These are phyloP conservation scores for Pseudohyphozyma bogoriensis DNA, from an alignment of 768 basidiomycete species.

Conservation along the genomic window DNA sequence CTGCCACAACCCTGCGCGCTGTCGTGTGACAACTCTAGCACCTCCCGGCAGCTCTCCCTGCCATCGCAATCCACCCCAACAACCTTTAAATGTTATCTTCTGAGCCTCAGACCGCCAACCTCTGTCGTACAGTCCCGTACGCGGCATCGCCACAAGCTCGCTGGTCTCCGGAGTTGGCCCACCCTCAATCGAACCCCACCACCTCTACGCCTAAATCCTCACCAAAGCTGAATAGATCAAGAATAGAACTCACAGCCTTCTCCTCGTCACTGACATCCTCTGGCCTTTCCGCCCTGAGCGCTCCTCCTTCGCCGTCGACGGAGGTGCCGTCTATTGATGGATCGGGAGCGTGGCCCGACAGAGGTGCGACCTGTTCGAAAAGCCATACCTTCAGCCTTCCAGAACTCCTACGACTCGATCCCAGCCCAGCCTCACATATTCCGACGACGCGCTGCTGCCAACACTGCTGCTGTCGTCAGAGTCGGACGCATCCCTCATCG, in stretches of 20 bases:
- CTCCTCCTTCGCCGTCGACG: constrained; percentile 18
- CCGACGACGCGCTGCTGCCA: neutral
- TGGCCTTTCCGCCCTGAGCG: neutral
- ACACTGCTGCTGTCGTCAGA: neutral
- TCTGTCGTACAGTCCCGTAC: too few species aligned
- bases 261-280: constrained; percentile 19
- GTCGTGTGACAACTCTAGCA: neutral
- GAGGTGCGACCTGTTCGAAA: too few species aligned
- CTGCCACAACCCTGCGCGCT: neutral
- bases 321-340: constrained; percentile 22
- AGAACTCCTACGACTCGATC: too few species aligned
- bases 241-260: constrained; percentile 23
- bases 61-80: neutral
- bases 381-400: too few species aligned
- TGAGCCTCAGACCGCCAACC: neutral
- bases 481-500: neutral
- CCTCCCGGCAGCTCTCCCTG: neutral
- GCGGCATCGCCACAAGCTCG: too few species aligned
- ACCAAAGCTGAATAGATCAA: too few species aligned
- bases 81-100: neutral
- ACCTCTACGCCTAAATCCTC: too few species aligned
- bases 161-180: too few species aligned
- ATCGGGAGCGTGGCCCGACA: constrained; percentile 22
- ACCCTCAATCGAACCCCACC: too few species aligned
- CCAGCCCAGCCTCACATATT: too few species aligned